Base-by-base conservation (phyloP, 106 monocot species). In the Dioscorea dumetorum region DNA sequence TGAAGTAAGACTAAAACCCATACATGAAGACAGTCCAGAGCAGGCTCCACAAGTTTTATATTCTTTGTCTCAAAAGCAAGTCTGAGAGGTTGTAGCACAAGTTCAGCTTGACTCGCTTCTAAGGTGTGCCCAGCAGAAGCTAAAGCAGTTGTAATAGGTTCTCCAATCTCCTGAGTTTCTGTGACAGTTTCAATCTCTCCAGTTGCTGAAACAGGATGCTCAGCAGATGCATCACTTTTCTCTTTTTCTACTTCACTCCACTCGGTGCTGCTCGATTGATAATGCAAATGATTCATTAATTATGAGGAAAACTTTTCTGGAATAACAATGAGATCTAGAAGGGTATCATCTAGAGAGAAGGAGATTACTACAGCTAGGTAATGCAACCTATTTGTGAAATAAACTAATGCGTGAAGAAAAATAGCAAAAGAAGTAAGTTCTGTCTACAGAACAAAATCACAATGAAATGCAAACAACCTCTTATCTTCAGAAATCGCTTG, bases 1-100 rank as follows among this genome's bases (percentile, higher is more conserved):
- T 54, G 4, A 50, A 50, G 12, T 24, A 48, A 74, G 48, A 17
- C 63, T 49, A 54, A 70, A 66, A 18, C 58, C 41, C 85, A 71
- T 95, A 95, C 95, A 82, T 95, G 95, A 69, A 95, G 81, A 63
- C 95, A 95, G 33, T 95, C 95, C n/a, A 95, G 76, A 16, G 95
- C 95, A 73, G 82, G 78, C 75, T 95, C 95, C 48, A 95, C 74
- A 59, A 95, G 81, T 68, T 95, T 95, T 62, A 91, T 80, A 73
- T 95, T 86, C 78, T 91, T 88, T 60, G 88, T 79, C 67, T 91
- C 95, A 74, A 91, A 88, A 69, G 95, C 95, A 74, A 95, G 91
- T 60, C 91, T 76, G 24, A 95, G 88, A 18, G 95, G 95, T 60
- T 88, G 83, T 62, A 95, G 72, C n/a, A 95, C 79, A 74, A 95